Evolutionary conservation across 2,329 filamentous ascomycete species (phyloP).

Genomic region (Mariannaea elegans): DNA sequence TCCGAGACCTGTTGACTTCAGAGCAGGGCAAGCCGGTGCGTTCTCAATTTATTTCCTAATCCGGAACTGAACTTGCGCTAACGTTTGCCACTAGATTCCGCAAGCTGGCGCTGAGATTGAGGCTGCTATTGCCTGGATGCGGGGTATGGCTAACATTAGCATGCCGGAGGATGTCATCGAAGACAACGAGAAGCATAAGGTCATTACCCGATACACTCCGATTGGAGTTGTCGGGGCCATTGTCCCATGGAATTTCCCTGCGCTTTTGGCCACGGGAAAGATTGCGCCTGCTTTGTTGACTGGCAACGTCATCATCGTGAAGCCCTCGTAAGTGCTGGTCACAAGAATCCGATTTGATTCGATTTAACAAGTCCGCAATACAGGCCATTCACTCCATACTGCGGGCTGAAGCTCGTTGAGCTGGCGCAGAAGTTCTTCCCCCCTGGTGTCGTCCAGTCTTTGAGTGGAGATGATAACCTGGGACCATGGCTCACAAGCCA

Average conservation of each 20-base stretch:
- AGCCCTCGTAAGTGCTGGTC: slow-evolving; percentile 53
- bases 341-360: too few relatives aligned
- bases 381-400: slow-evolving; percentile 64
- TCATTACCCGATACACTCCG: slow-evolving; percentile 49
- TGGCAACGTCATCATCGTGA: slow-evolving; percentile 64
- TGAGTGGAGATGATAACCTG: slow-evolving; percentile 68
- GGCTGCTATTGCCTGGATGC: slow-evolving; percentile 39
- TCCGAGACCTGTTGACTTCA: slow-evolving; percentile 35
- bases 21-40: slow-evolving; percentile 45
- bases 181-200: slow-evolving; percentile 42
- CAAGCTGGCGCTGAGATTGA: slow-evolving; percentile 39
- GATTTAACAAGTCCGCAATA: neutral
- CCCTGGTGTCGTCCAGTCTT: slow-evolving; percentile 68
- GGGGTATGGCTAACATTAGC: slow-evolving; percentile 40
- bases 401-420: slow-evolving; percentile 66
- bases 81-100: slow-evolving; percentile 14
- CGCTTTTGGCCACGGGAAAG: slow-evolving; percentile 62
- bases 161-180: slow-evolving; percentile 50
- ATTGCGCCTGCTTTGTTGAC: slow-evolving; percentile 65
- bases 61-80: neutral
- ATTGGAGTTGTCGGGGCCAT: slow-evolving; percentile 58
- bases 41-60: fast-evolving
- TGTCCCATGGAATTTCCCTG: slow-evolving; percentile 65
- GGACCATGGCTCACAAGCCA: slow-evolving; percentile 67
- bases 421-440: slow-evolving; percentile 66